Conservation (phyloP, 371 early-diverging fungal genomes). For the Mucor velutinosus region DNA sequence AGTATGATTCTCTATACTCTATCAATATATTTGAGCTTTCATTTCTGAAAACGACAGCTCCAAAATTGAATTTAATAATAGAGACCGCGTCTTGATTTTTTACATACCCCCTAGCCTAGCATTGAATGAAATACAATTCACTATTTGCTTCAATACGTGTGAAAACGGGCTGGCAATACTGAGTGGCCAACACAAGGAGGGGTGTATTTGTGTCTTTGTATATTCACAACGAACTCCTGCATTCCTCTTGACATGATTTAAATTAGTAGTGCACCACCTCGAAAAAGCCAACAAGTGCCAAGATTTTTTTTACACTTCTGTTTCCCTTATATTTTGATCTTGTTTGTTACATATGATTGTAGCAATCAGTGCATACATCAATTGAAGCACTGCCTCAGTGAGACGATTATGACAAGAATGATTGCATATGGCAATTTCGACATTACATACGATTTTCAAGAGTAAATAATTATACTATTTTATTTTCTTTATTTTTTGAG, state of each 20-base stretch:
- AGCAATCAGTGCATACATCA: neutral
- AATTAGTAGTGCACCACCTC: neutral
- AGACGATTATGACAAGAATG: neutral
- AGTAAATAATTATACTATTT: neutral
- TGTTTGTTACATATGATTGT: neutral
- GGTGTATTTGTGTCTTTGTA: neutral
- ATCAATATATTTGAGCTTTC: neutral
- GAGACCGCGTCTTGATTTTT: no score
- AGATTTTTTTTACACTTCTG: neutral
- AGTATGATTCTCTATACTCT: no score
- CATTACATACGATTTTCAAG: neutral
- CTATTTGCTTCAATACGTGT: neutral
- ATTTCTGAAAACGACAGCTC: no score
- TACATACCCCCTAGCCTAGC: no score
- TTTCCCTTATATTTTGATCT: neutral
- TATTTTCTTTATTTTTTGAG: neutral
- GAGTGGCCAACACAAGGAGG: neutral
- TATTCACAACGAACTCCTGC: neutral
- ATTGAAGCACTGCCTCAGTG: neutral
- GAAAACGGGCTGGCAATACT: neutral
- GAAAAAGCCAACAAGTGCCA: neutral
- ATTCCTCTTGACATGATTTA: neutral
- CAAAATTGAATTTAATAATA: no score
- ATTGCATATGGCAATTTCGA: neutral
- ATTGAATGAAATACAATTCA: neutral